Percentiles rank a stretch among this genome's conserved stretches.
Conservation (phyloP, 2,329 filamentous ascomycete species). For the Cadophora gregata region DNA sequence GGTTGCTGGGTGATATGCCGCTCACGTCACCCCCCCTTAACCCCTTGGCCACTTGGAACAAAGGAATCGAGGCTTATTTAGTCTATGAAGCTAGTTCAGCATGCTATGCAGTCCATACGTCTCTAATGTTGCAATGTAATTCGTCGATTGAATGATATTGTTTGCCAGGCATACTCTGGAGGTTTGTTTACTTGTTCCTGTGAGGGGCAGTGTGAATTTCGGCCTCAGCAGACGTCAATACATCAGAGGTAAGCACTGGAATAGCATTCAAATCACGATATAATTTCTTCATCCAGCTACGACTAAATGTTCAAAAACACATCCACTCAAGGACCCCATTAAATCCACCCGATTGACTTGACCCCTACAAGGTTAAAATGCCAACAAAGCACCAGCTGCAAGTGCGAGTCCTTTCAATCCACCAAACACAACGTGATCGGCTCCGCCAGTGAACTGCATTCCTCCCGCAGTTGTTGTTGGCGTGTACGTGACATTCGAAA, state of each 20-base stretch:
- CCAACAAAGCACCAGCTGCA: slow-evolving; percentile 14
- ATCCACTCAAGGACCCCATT: not conserved
- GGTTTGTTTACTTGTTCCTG: too few species aligned
- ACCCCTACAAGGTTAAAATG: not conserved
- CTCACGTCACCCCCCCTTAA: not conserved
- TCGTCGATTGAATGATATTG: too few species aligned
- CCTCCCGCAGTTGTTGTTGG: not conserved
- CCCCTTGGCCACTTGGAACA: not conserved
- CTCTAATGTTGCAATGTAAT: too few species aligned
- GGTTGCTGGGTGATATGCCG: not conserved
- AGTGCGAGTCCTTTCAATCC: slow-evolving; percentile 13
- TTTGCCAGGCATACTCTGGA: too few species aligned
- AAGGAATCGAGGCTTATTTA: not conserved
- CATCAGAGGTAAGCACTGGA: not conserved
- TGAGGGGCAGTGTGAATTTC: too few species aligned
- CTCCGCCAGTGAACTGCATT: slow-evolving; percentile 19
- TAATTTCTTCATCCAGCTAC: not conserved
- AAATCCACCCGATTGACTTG: not conserved
- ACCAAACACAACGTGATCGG: not conserved
- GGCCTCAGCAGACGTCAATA: not conserved
- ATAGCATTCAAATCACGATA: not conserved
- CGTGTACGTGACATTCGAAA: slow-evolving; percentile 3
- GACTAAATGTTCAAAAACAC: not conserved
- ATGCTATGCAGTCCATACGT: too few species aligned
- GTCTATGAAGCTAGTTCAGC: not conserved